Conservation (phyloP, 164 flowering plant genomes). For the Vitis rotundifolia region DNA sequence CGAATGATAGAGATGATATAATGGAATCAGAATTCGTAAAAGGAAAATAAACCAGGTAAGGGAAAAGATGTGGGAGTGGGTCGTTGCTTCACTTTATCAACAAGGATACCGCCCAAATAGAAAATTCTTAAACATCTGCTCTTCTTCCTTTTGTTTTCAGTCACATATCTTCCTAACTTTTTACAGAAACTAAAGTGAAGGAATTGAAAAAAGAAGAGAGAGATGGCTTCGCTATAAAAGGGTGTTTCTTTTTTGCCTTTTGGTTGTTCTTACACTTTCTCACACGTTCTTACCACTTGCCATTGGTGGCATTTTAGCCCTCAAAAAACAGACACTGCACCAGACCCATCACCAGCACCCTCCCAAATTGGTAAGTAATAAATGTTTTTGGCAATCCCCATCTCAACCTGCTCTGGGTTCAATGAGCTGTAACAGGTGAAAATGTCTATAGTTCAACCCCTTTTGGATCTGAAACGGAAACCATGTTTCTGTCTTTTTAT, state of each 20-base stretch:
- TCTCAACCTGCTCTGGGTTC: not conserved
- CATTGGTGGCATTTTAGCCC: conserved; percentile 14
- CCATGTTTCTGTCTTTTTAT: not conserved
- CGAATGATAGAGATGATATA: too few relatives aligned
- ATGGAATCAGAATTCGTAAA: too few relatives aligned
- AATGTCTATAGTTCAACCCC: not conserved
- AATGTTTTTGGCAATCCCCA: not conserved
- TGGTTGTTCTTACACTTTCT: not conserved
- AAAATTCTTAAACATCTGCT: not conserved
- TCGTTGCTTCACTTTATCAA: too few relatives aligned
- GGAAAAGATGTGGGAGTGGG: too few relatives aligned
- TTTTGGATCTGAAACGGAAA: conserved; percentile 6
- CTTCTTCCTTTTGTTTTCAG: not conserved
- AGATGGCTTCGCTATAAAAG: conserved; percentile 14
- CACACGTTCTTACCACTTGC: not conserved
- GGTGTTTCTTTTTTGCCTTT: not conserved
- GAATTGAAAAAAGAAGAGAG: not conserved
- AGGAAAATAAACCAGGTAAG: too few relatives aligned
- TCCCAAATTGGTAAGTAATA: conserved; percentile 12
- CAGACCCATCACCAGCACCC: not conserved
- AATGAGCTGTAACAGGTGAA: not conserved
- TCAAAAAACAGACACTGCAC: not conserved
- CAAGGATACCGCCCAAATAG: too few relatives aligned
- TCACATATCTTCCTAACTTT: not conserved
- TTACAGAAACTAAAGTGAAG: not conserved